Base-by-base conservation (phyloP, 2,329 filamentous ascomycete species). In the Colletotrichum neosansevieriae region DNA sequence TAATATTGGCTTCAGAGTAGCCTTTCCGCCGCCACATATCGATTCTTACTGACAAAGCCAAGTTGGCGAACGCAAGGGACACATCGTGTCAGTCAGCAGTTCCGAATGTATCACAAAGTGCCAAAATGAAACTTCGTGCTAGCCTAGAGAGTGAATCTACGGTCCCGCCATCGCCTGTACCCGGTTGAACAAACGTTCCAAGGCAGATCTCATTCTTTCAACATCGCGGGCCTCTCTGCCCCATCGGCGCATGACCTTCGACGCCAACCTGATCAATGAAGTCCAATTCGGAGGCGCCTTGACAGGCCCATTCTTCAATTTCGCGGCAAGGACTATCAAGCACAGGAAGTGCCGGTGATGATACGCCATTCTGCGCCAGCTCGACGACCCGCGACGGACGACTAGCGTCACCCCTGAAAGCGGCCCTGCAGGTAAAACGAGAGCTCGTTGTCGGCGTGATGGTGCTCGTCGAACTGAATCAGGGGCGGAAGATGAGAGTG, bases 391-490 rank as follows among this genome's bases (percentile, higher is more conserved):
- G 24, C 24, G 12, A 36, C 38, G 2, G 63, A 57, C 4, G 58
- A 67, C 29, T 72, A 69, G 21, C 67, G 67, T 69, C 70, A 72
- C 7, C 58, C 56, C 17, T 64, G 45, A 13, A 66, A 63, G 9
- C 71, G 63, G 34, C 66, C 66, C 38, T 71, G 59, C 2, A 72
- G 58, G 24, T 67, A 63, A 36, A 58, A 58, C n/a, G 62, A 60
- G 56, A 67, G 58, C 29, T 72, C 71, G n/a, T 72, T 63, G 60
- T 67, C 42, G 2, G 71, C 59, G 17, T 47, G 32, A 7, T 15
- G 21, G 36, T 61, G n/a, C 12, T 66, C 51, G 49, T 64, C 53
- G n/a, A 64, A 71, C 12, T 65, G 65, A n/a, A 71, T 60, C 6
- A 65, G 29, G 17, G 47, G 53, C 2, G 71, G 71, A 12, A 72